phyloP scores from a whole-genome alignment of 345 rosid genomes.

The Reutealis trisperma region DNA sequence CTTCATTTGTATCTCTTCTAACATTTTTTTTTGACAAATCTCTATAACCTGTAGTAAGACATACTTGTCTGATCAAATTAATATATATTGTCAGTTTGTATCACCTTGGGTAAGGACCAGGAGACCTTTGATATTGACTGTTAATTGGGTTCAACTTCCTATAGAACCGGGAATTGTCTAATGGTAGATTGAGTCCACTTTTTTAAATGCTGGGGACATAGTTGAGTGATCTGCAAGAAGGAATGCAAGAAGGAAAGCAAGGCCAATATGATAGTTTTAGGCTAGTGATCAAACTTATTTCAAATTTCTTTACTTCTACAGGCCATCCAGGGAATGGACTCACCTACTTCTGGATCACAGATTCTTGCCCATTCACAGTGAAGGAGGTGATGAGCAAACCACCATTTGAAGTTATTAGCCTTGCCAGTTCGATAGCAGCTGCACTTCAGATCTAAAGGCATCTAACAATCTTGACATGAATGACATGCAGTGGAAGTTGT shows the following conservation, averaged over 20 bases:
- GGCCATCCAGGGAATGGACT: slow-evolving; percentile 73
- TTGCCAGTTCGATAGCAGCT: slow-evolving; percentile 79
- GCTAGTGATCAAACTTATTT: too few relatives aligned
- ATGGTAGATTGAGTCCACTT: neutral
- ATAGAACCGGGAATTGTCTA: neutral
- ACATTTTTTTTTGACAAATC: neutral
- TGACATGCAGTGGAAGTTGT: neutral
- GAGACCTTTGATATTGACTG: neutral
- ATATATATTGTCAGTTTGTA: neutral
- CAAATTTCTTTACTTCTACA: slow-evolving; percentile 19
- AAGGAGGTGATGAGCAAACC: slow-evolving; percentile 63
- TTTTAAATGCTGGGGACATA: neutral
- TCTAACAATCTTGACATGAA: neutral
- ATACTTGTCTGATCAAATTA: neutral
- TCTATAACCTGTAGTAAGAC: neutral
- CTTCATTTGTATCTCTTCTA: neutral
- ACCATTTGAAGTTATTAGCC: slow-evolving; percentile 93
- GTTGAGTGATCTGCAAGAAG: neutral
- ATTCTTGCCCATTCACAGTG: slow-evolving; percentile 84
- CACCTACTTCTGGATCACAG: slow-evolving; percentile 93
- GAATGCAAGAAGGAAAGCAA: neutral
- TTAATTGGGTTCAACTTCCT: neutral
- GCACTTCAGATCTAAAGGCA: slow-evolving; percentile 63
- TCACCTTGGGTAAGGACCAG: neutral
- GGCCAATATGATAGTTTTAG: too few relatives aligned